phyloP scores from a whole-genome alignment of 2,329 filamentous ascomycete genomes.

The Pseudogymnoascus sp. region DNA sequence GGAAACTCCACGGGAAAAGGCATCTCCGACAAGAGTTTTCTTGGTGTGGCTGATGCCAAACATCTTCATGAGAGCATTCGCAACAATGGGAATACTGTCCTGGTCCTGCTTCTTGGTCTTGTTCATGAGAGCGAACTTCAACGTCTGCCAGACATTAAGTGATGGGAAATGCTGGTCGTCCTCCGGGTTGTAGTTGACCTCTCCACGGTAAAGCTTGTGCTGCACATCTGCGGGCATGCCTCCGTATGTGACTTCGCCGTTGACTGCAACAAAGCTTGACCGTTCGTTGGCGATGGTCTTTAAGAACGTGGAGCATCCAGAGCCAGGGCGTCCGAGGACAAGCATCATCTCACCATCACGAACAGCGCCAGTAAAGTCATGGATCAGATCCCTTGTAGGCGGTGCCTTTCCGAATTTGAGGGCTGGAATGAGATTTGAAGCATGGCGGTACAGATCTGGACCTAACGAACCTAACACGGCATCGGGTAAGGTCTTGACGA shows the following conservation, averaged over 20 bases:
- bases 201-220: conserved; percentile 61
- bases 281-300: conserved; percentile 68
- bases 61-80: conserved; percentile 65
- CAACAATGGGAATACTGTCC: conserved; percentile 59
- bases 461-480: conserved; percentile 74
- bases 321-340: conserved; percentile 64
- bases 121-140: conserved; percentile 67
- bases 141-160: conserved; percentile 70
- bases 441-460: conserved; percentile 63
- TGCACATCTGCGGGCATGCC: conserved; percentile 63
- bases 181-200: conserved; percentile 72
- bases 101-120: conserved; percentile 64
- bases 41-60: conserved; percentile 55
- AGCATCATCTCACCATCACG: conserved; percentile 66
- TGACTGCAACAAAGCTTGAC: conserved; percentile 55
- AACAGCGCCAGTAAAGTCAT: conserved; percentile 61
- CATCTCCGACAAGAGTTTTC: conserved; percentile 48
- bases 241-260: conserved; percentile 65
- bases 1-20: conserved; percentile 54
- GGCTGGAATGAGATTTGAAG: conserved; percentile 32
- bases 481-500: conserved; percentile 65
- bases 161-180: conserved; percentile 69
- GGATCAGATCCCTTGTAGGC: conserved; percentile 41
- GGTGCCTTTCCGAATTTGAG: conserved; percentile 20
- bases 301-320: conserved; percentile 70